Conservation (phyloP, 495 filamentous ascomycete genomes). For the Penicillium herquei region DNA sequence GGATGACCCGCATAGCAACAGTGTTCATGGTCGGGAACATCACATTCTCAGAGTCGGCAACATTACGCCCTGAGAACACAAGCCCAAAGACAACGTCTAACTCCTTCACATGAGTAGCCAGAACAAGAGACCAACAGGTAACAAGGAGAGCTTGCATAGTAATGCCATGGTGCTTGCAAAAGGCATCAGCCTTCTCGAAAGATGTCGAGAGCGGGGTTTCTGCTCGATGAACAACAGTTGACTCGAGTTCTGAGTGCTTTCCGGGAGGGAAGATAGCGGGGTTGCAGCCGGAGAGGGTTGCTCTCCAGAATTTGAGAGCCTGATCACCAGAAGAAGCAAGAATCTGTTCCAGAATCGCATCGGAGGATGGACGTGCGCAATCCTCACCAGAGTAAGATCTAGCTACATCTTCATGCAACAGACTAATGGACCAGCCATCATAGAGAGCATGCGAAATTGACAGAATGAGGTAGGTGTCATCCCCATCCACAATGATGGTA, state of each 20-base stretch:
- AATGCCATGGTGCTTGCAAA: slow-evolving; percentile 56
- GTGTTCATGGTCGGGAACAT: slow-evolving; percentile 93
- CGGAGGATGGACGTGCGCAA: slow-evolving; percentile 18
- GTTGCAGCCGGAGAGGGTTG: slow-evolving; percentile 28
- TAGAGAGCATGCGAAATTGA: slow-evolving; percentile 81
- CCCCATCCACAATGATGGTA: slow-evolving; percentile 15
- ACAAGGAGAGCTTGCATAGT: slow-evolving; percentile 77
- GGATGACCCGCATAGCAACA: slow-evolving; percentile 54
- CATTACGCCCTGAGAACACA: slow-evolving; percentile 62
- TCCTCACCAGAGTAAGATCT: slow-evolving; percentile 28
- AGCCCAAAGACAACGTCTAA: slow-evolving; percentile 76
- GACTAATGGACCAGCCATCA: slow-evolving; percentile 74
- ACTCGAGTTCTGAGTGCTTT: slow-evolving; percentile 20
- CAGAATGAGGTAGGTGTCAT: slow-evolving; percentile 27
- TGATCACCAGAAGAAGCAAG: slow-evolving; percentile 22
- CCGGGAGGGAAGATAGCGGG: slow-evolving; percentile 18
- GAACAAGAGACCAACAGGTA: slow-evolving; percentile 63
- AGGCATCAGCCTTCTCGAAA: slow-evolving; percentile 40
- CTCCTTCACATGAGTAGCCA: slow-evolving; percentile 57
- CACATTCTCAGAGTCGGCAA: slow-evolving; percentile 65
- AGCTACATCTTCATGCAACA: slow-evolving; percentile 62
- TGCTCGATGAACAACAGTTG: slow-evolving; percentile 27
- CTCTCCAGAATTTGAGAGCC: slow-evolving; percentile 39
- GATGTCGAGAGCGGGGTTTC: slow-evolving; percentile 32
- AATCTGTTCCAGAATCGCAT: slow-evolving; percentile 32